These are phyloP conservation scores for Carex parvula DNA, from an alignment of 176 grass and related monocot genomes.

Conservation along the genomic window DNA sequence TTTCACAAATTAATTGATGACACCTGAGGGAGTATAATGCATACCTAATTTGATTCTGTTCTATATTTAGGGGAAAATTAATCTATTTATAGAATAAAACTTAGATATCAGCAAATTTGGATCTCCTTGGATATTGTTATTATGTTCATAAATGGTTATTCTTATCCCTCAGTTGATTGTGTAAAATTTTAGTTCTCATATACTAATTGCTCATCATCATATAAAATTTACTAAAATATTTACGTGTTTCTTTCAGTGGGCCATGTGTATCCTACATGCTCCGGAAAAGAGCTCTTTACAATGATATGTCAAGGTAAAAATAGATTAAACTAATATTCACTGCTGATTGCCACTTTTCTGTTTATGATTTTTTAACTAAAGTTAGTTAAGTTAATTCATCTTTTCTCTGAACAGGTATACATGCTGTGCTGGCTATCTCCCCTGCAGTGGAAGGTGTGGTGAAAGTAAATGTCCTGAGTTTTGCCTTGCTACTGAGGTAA, in stretches of 20 bases:
- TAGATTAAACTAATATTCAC: neutral
- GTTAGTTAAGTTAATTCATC: neutral
- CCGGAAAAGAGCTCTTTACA: conserved; percentile 93
- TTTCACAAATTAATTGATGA: neutral
- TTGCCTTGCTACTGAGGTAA: conserved; percentile 93
- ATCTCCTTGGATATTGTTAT: neutral
- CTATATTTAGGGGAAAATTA: neutral
- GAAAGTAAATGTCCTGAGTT: conserved; percentile 90
- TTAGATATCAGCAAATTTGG: neutral
- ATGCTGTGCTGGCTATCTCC: conserved; percentile 93
- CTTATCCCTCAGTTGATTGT: neutral
- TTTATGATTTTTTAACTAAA: neutral
- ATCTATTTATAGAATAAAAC: neutral
- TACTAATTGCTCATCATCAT: neutral
- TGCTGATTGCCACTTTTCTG: neutral
- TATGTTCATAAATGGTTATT: neutral
- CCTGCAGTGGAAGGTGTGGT: conserved; percentile 87
- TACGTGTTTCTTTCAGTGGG: conserved; percentile 46
- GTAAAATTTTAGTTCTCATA: conserved; percentile 1
- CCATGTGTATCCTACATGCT: conserved; percentile 99
- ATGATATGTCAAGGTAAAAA: conserved; percentile 96
- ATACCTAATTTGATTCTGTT: neutral
- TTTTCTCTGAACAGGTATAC: conserved; percentile 48
- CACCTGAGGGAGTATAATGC: neutral
- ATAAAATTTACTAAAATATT: conserved; percentile 18